Percentiles rank a stretch among this genome's conserved stretches.
These are phyloP conservation scores for Fagopyrum homotropicum DNA, from an alignment of 148 eudicot species.

Conservation along the genomic window DNA sequence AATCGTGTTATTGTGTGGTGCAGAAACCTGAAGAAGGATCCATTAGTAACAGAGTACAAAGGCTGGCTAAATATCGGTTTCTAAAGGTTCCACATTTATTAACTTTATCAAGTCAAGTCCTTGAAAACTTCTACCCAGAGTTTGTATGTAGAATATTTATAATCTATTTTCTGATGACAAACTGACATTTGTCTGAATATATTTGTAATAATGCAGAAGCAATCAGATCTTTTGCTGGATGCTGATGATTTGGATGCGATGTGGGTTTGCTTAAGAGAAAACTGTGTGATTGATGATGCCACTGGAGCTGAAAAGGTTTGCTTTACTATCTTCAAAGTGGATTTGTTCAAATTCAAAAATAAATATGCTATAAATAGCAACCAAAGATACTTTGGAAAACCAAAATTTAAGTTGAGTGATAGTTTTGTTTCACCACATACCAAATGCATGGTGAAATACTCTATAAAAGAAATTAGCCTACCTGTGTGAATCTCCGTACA, in stretches of 20 bases:
- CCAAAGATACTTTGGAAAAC: background rate
- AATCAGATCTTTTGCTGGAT: constrained; percentile 94
- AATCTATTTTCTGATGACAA: background rate
- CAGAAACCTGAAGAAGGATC: constrained; percentile 99
- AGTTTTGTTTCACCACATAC: background rate
- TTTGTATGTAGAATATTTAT: background rate
- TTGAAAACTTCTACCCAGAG: background rate
- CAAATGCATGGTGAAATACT: background rate
- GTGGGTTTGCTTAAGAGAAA: constrained; percentile 99
- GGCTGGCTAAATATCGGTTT: constrained; percentile 92
- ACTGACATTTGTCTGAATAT: background rate
- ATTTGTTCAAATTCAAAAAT: background rate
- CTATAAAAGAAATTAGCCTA: background rate
- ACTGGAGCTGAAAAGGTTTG: constrained; percentile 97
- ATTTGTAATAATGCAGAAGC: constrained; percentile 51
- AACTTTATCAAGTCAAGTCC: background rate
- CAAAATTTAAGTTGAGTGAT: background rate
- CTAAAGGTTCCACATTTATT: constrained; percentile 48
- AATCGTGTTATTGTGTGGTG: constrained; percentile 4
- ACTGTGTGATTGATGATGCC: constrained; percentile 97
- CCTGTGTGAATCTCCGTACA: background rate
- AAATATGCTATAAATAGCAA: background rate
- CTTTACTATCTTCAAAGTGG: background rate
- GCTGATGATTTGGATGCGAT: constrained; percentile 99
- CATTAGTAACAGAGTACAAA: constrained; percentile 85